phyloP scores from a whole-genome alignment of 2,329 filamentous ascomycete species.

The Scedosporium boydii region DNA sequence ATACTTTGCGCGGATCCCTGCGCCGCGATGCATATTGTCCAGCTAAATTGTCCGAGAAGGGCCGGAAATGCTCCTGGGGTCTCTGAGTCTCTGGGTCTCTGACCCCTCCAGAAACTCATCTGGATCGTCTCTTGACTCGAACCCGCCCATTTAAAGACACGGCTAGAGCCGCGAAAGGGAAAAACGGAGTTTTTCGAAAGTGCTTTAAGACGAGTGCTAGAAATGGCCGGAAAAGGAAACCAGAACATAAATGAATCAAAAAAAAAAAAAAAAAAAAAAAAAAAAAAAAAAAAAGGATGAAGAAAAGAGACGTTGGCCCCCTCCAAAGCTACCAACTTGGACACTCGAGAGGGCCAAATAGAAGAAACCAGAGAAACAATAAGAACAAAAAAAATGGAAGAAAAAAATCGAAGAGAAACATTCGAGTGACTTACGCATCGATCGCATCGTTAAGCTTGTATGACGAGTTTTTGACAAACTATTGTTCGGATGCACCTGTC shows the following conservation, averaged over 20 bases:
- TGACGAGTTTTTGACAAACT: conserved; percentile 33
- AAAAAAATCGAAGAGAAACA: conserved; percentile 5
- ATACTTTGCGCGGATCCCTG: background rate
- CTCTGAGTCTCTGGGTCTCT: background rate
- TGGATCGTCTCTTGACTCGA: background rate
- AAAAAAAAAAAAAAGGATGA: conserved; percentile 9
- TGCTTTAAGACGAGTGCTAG: background rate
- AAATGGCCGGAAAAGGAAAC: background rate
- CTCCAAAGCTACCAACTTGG: no score
- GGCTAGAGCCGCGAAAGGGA: background rate
- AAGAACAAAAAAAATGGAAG: conserved; percentile 11
- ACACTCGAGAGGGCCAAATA: background rate
- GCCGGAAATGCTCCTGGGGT: conserved; percentile 6
- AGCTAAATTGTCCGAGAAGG: conserved; percentile 17
- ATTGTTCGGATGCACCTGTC: conserved; percentile 5
- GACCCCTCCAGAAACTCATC: background rate
- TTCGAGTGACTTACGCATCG: conserved; percentile 40
- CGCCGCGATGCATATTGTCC: background rate
- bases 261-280: conserved; percentile 1
- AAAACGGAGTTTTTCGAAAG: background rate
- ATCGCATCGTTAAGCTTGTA: conserved; percentile 45
- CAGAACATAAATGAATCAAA: no score
- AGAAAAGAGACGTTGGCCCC: conserved; percentile 4
- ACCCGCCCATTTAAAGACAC: background rate
- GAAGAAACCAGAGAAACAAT: conserved; percentile 6